Conservation (phyloP, 495 filamentous ascomycete species). For the Penicillium riverlandense region DNA sequence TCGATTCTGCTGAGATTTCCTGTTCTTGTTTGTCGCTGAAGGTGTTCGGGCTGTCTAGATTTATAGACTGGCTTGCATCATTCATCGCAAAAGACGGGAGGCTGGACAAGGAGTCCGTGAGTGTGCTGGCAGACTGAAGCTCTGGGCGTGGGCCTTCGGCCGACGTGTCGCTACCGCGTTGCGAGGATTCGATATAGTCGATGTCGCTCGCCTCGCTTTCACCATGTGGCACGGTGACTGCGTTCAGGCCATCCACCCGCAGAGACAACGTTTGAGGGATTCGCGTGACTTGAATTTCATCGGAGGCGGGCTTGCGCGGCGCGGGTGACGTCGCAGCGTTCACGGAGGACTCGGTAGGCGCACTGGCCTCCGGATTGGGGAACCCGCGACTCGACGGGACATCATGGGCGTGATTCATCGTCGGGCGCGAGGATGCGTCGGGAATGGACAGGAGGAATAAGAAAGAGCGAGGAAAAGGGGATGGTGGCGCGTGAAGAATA, state of each 20-base stretch:
- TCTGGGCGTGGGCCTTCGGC: constrained; percentile 12
- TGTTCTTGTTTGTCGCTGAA: constrained; percentile 5
- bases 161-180: constrained; percentile 18
- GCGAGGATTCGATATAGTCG: constrained; percentile 16
- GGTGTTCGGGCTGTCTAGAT: constrained; percentile 2
- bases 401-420: constrained; percentile 14
- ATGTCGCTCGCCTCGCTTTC: constrained; percentile 1
- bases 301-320: constrained; percentile 1
- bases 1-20: constrained; percentile 1
- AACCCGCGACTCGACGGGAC: constrained; percentile 12
- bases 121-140: constrained; percentile 12
- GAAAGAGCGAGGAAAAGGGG: neutral
- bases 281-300: constrained; percentile 14
- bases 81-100: constrained; percentile 9
- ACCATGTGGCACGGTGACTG: constrained; percentile 5
- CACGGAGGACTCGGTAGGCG: constrained; percentile 6
- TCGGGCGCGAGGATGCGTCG: neutral
- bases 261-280: constrained; percentile 13
- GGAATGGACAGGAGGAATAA: neutral
- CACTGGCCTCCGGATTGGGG: constrained; percentile 14
- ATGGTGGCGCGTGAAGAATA: neutral
- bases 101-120: constrained; percentile 12
- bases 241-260: constrained; percentile 16
- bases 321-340: constrained; percentile 7
- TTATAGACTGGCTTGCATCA: constrained; percentile 4